Evolutionary conservation across 2,329 filamentous ascomycete genomes (phyloP).

Genomic region (Colletotrichum destructivum): DNA sequence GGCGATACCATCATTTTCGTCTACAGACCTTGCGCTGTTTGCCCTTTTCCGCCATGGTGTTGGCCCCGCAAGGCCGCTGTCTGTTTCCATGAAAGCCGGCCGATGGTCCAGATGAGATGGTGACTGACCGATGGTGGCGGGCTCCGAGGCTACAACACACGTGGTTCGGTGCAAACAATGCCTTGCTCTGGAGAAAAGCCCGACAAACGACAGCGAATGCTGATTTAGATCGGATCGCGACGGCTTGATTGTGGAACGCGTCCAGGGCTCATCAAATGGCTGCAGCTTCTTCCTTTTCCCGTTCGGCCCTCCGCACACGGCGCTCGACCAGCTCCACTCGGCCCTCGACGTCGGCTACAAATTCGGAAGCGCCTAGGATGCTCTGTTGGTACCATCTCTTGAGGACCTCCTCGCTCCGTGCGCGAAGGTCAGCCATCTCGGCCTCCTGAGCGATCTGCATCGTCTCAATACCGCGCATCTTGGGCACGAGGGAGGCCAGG

Average conservation of each 20-base stretch:
- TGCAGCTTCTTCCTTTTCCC: conserved; percentile 64
- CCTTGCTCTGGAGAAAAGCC: not conserved
- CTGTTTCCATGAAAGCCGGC: conserved; percentile 20
- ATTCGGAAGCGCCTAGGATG: conserved; percentile 77
- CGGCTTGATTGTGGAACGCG: not conserved
- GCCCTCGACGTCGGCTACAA: conserved; percentile 80
- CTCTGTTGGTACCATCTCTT: conserved; percentile 82
- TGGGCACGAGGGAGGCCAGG: conserved; percentile 71
- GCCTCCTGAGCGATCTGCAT: conserved; percentile 74
- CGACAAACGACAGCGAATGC: not conserved
- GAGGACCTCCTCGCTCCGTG: conserved; percentile 73
- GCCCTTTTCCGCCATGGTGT: not conserved
- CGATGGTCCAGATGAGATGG: not conserved
- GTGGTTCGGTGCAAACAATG: not conserved
- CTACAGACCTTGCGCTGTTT: too few species aligned
- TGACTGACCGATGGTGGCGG: not conserved
- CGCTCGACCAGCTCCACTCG: conserved; percentile 77
- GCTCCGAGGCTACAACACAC: conserved; percentile 1
- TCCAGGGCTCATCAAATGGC: conserved; percentile 21
- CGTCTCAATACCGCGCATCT: conserved; percentile 73
- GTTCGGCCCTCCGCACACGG: conserved; percentile 75
- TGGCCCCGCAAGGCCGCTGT: not conserved
- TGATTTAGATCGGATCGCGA: not conserved
- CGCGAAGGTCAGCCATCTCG: conserved; percentile 75
- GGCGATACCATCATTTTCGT: not conserved